Percentiles rank a stretch among this genome's conserved stretches.
Conservation (phyloP, 2,329 filamentous ascomycete genomes). For the Huntiella bhutanensis region DNA sequence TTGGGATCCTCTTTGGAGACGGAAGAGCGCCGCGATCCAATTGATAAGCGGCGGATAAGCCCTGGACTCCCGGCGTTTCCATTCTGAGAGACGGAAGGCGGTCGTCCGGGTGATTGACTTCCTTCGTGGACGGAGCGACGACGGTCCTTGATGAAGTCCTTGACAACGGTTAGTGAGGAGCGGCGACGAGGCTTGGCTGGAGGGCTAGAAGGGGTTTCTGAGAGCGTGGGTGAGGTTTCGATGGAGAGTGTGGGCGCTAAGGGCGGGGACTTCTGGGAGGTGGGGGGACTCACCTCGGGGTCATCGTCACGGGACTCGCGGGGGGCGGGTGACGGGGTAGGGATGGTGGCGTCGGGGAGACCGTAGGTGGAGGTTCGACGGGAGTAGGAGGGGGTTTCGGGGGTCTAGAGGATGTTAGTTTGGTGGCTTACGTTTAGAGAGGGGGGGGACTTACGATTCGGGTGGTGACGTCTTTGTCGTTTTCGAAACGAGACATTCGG, state of each 20-base stretch:
- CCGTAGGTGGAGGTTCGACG: too few relatives aligned
- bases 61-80: conserved; percentile 21
- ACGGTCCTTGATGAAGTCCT: conserved; percentile 41
- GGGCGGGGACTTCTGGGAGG: conserved; percentile 1
- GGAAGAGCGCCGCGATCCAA: conserved; percentile 39
- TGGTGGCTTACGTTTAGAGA: too few relatives aligned
- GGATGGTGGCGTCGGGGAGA: too few relatives aligned
- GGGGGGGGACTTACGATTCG: conserved; percentile 53
- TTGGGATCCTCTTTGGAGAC: conserved; percentile 26
- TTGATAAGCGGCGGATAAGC: conserved; percentile 43
- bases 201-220: not conserved
- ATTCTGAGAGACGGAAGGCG: conserved; percentile 26
- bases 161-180: conserved; percentile 40
- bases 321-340: conserved; percentile 13
- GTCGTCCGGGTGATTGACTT: conserved; percentile 27
- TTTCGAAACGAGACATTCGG: conserved; percentile 38
- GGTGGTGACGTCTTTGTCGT: conserved; percentile 72
- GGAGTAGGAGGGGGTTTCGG: too few relatives aligned
- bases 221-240: not conserved
- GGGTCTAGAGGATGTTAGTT: too few relatives aligned
- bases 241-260: not conserved
- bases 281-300: conserved; percentile 9
- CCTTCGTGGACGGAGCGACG: conserved; percentile 31
- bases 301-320: conserved; percentile 16
- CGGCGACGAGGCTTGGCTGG: conserved; percentile 19